Base-by-base conservation (phyloP, 257 asterid species). In the Nicotiana attenuata region DNA sequence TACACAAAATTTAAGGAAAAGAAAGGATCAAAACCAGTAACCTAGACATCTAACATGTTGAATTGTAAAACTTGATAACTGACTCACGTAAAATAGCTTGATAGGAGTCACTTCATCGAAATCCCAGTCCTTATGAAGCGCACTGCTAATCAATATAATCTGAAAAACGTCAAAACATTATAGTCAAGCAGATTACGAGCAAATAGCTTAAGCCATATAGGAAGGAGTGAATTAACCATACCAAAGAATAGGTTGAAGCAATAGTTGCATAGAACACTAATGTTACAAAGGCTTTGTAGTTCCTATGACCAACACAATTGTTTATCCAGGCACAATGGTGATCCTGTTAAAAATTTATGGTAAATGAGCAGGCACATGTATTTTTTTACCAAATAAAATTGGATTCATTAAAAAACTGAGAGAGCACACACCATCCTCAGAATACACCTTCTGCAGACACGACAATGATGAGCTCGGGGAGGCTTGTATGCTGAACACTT, bases 391-490 rank as follows among this genome's bases (percentile, higher is more conserved):
- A 22, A 33, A 28, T 11, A 38, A 8, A 26, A n/a, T 53, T 7
- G 77, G 29, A 80, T 7, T 19, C 47, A 28, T 60, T 45, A 35
- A 53, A 35, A 80, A 80, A 0, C 59, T 82, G 79, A 71, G 80
- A 82, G 82, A 14, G 47, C 83, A 90, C 94, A 87, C 91, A 94
- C 99, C 99, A 96, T 96, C 85, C 89, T 93, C 88, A 96, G 84
- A 84, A 96, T 88, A 92, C 98, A 96, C 93, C 91, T 94, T 90
- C 90, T 86, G 87, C 98, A 96, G 78, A 92, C 91, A 75, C 98
- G 99, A 79, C 98, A 96, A 88, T 96, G 99, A 86, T 96, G 99
- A 83, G 98, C 86, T 85, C 98, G 88, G 5, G 99, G 98, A 57
- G 98, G 99, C 85, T 90, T 96, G 87, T 84, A 83, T 19, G 82